Evolutionary conservation across 371 early-diverging fungal genomes (phyloP), one percentile per base, ranked within the genome.

Genomic region (Rhizopus microsporus): DNA sequence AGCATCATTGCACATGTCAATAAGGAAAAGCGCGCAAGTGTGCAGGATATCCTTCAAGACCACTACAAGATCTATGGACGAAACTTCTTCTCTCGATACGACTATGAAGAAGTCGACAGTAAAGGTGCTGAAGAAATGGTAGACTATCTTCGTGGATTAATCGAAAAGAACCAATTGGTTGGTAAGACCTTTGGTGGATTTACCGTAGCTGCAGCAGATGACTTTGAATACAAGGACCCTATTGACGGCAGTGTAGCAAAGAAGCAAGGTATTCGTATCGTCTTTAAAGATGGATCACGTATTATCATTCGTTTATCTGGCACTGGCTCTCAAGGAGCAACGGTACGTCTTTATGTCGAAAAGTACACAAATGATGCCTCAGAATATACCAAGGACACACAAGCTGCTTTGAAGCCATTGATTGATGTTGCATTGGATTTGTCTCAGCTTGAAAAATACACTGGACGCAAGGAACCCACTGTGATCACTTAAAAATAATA

Each of bases 261-360:
- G 65, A 91, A 93, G 46, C 96, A 95, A 83, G 98, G 98, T 57
- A 63, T 98, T 30, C 89, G 96, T 53, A 81, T 97, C 51, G 74
- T 95, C 51, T 97, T 97, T 69, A 76, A 76, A 35, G 96, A 97
- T 69, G 90, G 92, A 10, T 93, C 93, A 3, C 90, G 98, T 55
- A 81, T 97, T 51, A 86, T 98, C 47, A 90, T 94, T 75, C 91
- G 98, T 32, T 75, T 97, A 32, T 90, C 91, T 44, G 98, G 98
- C 12, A 98, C 98, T 2, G 98, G 98, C 13, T 92, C 92, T 7
- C 90, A 92, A 56, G 97, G 97, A 29, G 98, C 98, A 2, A 98
- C 98, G 35, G 84, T 98, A 38, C 91, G 98, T 60, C 78, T 98
- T 29, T 98, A 98, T 62, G 91, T 95, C 29, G 98, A 98, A 70